These are phyloP conservation scores for Phytopythium aichiense DNA, from an alignment of 352 stramenopile species.

Conservation along the genomic window DNA sequence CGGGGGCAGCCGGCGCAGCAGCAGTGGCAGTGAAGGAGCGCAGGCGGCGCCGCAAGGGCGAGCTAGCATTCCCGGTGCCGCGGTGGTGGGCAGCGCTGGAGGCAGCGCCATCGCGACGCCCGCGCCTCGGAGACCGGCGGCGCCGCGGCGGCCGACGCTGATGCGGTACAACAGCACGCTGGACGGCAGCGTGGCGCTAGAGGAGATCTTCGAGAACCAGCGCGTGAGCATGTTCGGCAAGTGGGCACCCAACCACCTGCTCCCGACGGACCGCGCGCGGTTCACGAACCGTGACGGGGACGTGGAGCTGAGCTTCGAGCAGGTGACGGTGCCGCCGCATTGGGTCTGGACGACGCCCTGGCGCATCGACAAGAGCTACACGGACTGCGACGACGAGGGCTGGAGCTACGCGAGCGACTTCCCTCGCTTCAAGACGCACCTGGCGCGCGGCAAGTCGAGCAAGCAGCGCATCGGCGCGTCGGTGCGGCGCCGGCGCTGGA, in stretches of 20 bases:
- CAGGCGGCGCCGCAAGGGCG: not conserved
- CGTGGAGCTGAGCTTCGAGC: conserved; percentile 74
- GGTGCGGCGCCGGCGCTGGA: conserved; percentile 76
- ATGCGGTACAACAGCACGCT: conserved; percentile 63
- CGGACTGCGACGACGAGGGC: conserved; percentile 82
- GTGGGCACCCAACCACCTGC: conserved; percentile 80
- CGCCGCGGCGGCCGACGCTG: conserved; percentile 24
- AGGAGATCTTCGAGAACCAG: conserved; percentile 89
- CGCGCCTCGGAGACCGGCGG: conserved; percentile 6
- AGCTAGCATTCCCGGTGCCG: not conserved
- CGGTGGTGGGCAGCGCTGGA: not conserved
- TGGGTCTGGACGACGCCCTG: conserved; percentile 86
- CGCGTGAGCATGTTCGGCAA: conserved; percentile 86
- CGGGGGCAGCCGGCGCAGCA: not conserved
- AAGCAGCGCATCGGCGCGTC: conserved; percentile 69
- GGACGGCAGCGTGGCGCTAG: conserved; percentile 68
- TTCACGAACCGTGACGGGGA: conserved; percentile 84
- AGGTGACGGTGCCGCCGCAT: conserved; percentile 60
- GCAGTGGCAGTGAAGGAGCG: not conserved
- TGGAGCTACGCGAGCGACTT: conserved; percentile 88
- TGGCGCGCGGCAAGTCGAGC: conserved; percentile 76
- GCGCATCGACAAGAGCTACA: conserved; percentile 88
- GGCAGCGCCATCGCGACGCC: not conserved
- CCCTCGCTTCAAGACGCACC: conserved; percentile 78
- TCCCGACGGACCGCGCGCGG: conserved; percentile 72